Conservation (phyloP, 2,329 filamentous ascomycete species). For the Penicillium italicum region DNA sequence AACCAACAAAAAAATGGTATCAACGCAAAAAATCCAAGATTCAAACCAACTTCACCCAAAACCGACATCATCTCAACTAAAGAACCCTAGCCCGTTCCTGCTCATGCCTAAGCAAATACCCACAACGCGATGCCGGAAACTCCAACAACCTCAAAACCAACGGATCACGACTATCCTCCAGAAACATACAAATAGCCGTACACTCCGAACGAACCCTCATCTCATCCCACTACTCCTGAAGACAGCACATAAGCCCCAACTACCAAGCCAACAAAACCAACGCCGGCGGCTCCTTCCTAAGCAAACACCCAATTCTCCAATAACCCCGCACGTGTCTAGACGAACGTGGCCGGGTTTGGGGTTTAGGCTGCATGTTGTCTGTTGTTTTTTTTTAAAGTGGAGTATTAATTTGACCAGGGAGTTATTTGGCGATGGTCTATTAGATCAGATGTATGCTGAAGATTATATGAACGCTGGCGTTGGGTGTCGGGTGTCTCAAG, state of each 20-base stretch:
- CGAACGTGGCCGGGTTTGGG: background rate
- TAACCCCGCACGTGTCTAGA: slow-evolving; percentile 21
- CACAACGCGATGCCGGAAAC: slow-evolving; percentile 34
- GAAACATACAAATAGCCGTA: slow-evolving; percentile 37
- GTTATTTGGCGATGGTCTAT: background rate
- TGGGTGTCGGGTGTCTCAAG: background rate
- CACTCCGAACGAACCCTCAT: slow-evolving; percentile 34
- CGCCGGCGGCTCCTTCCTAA: slow-evolving; percentile 31
- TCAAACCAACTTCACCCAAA: background rate
- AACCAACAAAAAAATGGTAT: background rate
- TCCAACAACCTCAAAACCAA: slow-evolving; percentile 29
- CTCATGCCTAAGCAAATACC: slow-evolving; percentile 30
- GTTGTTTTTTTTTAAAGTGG: background rate
- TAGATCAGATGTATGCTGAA: background rate
- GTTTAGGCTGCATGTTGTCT: background rate
- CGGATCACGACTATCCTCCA: slow-evolving; percentile 31
- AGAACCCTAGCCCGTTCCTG: slow-evolving; percentile 14
- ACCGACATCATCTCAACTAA: slow-evolving; percentile 4
- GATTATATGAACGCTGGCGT: background rate
- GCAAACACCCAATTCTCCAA: slow-evolving; percentile 27
- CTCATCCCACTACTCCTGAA: slow-evolving; percentile 31
- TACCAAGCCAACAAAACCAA: slow-evolving; percentile 36
- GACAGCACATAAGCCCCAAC: slow-evolving; percentile 30
- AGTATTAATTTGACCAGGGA: background rate
- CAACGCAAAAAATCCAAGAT: background rate